Percentiles rank a stretch among this genome's conserved stretches.
These are phyloP conservation scores for Primulina eburnea DNA, from an alignment of 257 asterid species.

Conservation along the genomic window DNA sequence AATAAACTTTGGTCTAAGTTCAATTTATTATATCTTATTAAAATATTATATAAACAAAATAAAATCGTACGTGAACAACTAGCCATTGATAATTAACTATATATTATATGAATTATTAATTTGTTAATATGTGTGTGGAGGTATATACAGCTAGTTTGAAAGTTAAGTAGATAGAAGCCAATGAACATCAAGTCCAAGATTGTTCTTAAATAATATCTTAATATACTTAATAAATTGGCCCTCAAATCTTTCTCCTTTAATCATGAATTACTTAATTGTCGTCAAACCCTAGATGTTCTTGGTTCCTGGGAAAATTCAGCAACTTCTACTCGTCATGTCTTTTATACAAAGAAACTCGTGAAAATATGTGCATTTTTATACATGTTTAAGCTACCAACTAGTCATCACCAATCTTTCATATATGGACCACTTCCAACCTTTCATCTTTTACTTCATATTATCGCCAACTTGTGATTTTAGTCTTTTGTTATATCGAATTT, in stretches of 20 bases:
- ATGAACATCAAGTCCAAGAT: slow-evolving; percentile 47
- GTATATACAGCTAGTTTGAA: slow-evolving; percentile 24
- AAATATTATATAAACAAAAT: neutral
- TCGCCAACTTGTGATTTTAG: no score
- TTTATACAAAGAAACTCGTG: neutral
- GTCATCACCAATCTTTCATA: neutral
- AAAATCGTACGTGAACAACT: neutral
- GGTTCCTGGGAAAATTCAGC: slow-evolving; percentile 44
- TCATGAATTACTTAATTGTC: slow-evolving; percentile 34
- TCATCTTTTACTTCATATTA: no score
- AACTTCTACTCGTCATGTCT: slow-evolving; percentile 39
- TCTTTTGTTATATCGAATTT: no score
- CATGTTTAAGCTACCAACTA: neutral
- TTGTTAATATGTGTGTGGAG: slow-evolving; percentile 23
- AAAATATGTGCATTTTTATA: neutral
- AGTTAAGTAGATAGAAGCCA: slow-evolving; percentile 39
- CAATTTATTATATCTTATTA: slow-evolving; percentile 19
- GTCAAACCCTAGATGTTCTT: slow-evolving; percentile 42
- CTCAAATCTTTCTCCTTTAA: slow-evolving; percentile 30
- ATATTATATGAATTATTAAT: neutral
- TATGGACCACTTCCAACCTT: neutral
- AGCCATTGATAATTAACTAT: neutral
- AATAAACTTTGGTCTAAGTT: slow-evolving; percentile 23
- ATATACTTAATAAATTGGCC: slow-evolving; percentile 6
- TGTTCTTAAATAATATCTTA: slow-evolving; percentile 6